A percentile compares a stretch with the other conserved stretches of the same genome.
phyloP scores from a whole-genome alignment of 2,329 filamentous ascomycete species.

The Cladosporium halotolerans region DNA sequence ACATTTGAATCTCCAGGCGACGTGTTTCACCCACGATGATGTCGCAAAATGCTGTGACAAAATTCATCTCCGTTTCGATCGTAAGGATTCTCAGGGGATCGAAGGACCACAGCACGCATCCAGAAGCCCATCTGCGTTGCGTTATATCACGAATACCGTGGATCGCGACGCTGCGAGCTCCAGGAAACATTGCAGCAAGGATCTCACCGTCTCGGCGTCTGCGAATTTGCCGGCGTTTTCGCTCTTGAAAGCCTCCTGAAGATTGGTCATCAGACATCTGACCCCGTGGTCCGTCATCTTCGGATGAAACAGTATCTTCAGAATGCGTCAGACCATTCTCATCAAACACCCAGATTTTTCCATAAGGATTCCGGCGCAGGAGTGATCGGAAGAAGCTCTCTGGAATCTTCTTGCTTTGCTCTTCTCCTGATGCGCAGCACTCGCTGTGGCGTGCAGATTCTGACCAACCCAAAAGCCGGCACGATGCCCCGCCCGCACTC shows the following conservation, averaged over 20 bases:
- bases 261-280: background rate
- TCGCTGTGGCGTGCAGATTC: background rate
- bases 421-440: background rate
- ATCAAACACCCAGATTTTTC: conserved; percentile 24
- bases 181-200: conserved; percentile 36
- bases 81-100: conserved; percentile 37
- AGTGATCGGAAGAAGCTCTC: conserved; percentile 20
- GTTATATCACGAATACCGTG: conserved; percentile 48
- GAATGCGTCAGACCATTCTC: background rate
- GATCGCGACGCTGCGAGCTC: conserved; percentile 43
- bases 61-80: conserved; percentile 35
- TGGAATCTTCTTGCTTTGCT: background rate
- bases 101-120: conserved; percentile 40
- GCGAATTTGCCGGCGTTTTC: conserved; percentile 11
- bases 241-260: background rate
- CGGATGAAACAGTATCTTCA: background rate
- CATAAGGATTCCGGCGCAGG: conserved; percentile 19
- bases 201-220: conserved; percentile 13
- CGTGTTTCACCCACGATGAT: conserved; percentile 38
- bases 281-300: background rate
- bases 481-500: background rate
- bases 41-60: conserved; percentile 36
- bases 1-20: conserved; percentile 33
- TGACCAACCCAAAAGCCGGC: background rate
- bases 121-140: conserved; percentile 26